These are phyloP conservation scores for Penicillium sp. DNA, from an alignment of 2,329 filamentous ascomycete species.

Conservation along the genomic window DNA sequence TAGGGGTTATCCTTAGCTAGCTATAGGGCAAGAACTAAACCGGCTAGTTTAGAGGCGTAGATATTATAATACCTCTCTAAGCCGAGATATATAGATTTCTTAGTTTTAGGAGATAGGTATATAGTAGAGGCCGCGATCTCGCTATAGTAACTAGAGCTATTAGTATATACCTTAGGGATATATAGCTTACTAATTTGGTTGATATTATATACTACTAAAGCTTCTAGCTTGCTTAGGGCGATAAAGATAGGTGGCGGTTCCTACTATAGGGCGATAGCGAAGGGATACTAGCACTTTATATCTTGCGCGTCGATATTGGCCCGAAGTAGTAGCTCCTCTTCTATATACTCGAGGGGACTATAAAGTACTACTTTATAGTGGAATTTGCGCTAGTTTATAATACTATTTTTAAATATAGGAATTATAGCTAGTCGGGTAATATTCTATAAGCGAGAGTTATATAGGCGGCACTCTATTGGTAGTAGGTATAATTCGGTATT, in stretches of 20 bases:
- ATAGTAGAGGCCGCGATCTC: not conserved
- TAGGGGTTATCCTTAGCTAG: not conserved
- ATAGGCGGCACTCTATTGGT: slow-evolving; percentile 3
- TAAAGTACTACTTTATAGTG: too few species aligned
- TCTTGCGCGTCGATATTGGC: slow-evolving; percentile 4
- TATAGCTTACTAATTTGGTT: not conserved
- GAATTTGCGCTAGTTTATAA: too few species aligned
- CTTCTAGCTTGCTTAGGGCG: not conserved
- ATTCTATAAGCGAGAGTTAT: too few species aligned
- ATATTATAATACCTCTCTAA: not conserved
- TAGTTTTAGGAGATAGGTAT: not conserved
- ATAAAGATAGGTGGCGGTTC: slow-evolving; percentile 1
- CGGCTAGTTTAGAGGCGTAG: slow-evolving; percentile 7
- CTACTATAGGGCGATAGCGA: too few species aligned
- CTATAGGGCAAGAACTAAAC: not conserved
- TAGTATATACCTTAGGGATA: not conserved
- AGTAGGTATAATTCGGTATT: slow-evolving; percentile 4
- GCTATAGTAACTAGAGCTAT: not conserved
- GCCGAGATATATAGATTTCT: slow-evolving; percentile 1
- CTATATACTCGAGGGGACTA: not conserved
- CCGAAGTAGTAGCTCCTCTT: too few species aligned
- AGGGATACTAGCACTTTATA: slow-evolving; percentile 3
- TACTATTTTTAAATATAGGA: not conserved
- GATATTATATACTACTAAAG: slow-evolving; percentile 12
- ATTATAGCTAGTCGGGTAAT: too few species aligned